Base-by-base conservation (phyloP, 2,329 filamentous ascomycete genomes). In the Microascus cirrosus region DNA sequence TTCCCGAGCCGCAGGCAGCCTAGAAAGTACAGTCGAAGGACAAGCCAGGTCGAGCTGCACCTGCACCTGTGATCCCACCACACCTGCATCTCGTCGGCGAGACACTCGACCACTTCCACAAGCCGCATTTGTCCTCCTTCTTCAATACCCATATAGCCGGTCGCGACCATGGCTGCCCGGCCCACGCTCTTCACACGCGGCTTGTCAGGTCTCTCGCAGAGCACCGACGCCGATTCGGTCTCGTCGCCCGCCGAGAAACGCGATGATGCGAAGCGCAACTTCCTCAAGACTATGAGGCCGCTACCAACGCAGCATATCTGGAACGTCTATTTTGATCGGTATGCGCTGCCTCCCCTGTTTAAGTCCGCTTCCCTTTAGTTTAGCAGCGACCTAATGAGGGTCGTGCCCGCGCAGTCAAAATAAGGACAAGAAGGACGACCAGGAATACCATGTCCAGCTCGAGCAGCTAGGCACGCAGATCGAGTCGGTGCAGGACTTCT, bases 401-500 rank as follows among this genome's bases (percentile, higher is more conserved):
- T 8, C 28, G 28, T 8, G 28, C 28, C 28, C 39, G 24, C 24
- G 51, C 59, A 77, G 75, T 61, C 74, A 74, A 59, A 62, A 70
- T 63, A 77, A 77, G 63, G 76, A 79, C 42, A 70, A 72, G 64
- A 72, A 74, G 60, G 67, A 60, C 63, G 67, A 75, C 63, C 70
- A 70, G 60, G 70, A 72, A 62, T 84, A 83, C 70, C 74, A 78
- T 59, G 73, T 71, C 57, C 72, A 81, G 62, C 78, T 86, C 53
- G 82, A 86, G 68, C 78, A 84, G 73, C 78, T 86, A 24, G 81
- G 79, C 65, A 73, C 74, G 54, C 80, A 82, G 71, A 85, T 92
- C 71, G 87, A 89, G 75, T 89, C 87, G 22, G 82, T 91, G 51
- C 89, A 91, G 79, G 89, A 92, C 69, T 92, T 92, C 70, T 91